A percentile compares a stretch with the other conserved stretches of the same genome.
Evolutionary conservation across 257 asterid species (phyloP).

Genomic region (Fraxinus americana): DNA sequence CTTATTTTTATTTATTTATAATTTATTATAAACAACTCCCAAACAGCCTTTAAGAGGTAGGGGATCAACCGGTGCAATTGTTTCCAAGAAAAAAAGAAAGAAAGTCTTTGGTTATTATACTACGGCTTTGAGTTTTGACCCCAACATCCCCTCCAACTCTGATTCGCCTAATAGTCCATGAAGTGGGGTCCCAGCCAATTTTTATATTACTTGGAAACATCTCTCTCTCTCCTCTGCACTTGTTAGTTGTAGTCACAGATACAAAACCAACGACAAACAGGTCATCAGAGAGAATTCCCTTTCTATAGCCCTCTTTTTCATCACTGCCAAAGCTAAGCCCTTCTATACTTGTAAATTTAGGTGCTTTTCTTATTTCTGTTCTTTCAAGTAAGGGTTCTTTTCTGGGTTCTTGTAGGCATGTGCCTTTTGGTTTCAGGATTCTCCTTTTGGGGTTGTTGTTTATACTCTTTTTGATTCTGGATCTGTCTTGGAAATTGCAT

Average conservation of each 20-base stretch:
- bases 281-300: background rate
- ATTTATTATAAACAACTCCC: too few relatives aligned
- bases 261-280: slow-evolving; percentile 8
- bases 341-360: background rate
- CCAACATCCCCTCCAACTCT: background rate
- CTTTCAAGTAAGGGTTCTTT: background rate
- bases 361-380: background rate
- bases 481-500: slow-evolving; percentile 2
- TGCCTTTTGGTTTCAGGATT: background rate
- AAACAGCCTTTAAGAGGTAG: background rate
- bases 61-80: background rate
- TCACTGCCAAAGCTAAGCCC: slow-evolving; percentile 1
- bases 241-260: background rate
- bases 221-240: background rate
- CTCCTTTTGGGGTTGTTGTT: background rate
- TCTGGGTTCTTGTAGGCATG: background rate
- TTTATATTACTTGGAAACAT: background rate
- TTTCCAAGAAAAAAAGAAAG: background rate
- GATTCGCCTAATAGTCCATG: background rate
- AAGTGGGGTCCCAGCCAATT: background rate
- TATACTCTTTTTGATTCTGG: background rate
- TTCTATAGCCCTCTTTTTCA: background rate
- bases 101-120: too few relatives aligned
- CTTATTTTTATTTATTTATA: too few relatives aligned
- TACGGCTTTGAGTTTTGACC: background rate